Conservation (phyloP, 805 yeast genomes). For the Hanseniaspora valbyensis region DNA sequence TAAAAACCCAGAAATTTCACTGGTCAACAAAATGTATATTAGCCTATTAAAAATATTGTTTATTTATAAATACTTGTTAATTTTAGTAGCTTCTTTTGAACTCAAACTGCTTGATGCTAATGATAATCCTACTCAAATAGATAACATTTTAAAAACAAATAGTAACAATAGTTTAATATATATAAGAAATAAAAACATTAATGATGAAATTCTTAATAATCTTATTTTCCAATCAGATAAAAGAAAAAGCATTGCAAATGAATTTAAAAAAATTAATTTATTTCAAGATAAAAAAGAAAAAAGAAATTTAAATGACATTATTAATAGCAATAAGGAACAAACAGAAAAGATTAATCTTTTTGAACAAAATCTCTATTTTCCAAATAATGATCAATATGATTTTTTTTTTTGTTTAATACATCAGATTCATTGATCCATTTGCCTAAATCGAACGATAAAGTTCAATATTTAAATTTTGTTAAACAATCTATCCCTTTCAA, state of each 20-base stretch:
- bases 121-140: no score
- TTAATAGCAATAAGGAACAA: conserved; percentile 15
- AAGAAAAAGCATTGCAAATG: conserved; percentile 22
- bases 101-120: no score
- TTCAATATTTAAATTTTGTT: conserved; percentile 25
- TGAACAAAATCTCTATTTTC: conserved; percentile 19
- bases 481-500: conserved; percentile 32
- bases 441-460: conserved; percentile 17
- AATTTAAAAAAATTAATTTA: conserved; percentile 18
- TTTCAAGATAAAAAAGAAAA: conserved; percentile 15
- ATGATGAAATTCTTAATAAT: conserved; percentile 20
- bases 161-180: conserved; percentile 22
- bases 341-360: conserved; percentile 17
- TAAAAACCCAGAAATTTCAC: no score
- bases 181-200: conserved; percentile 26
- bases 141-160: background rate
- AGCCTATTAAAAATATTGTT: no score
- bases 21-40: no score
- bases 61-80: no score
- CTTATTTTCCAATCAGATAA: conserved; percentile 25
- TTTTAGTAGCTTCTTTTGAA: no score
- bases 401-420: conserved; percentile 34
- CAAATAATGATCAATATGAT: conserved; percentile 30
- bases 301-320: conserved; percentile 19
- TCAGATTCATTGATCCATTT: conserved; percentile 6